phyloP scores from a whole-genome alignment of 2,329 filamentous ascomycete species.

The Chaetomium strumarium region DNA sequence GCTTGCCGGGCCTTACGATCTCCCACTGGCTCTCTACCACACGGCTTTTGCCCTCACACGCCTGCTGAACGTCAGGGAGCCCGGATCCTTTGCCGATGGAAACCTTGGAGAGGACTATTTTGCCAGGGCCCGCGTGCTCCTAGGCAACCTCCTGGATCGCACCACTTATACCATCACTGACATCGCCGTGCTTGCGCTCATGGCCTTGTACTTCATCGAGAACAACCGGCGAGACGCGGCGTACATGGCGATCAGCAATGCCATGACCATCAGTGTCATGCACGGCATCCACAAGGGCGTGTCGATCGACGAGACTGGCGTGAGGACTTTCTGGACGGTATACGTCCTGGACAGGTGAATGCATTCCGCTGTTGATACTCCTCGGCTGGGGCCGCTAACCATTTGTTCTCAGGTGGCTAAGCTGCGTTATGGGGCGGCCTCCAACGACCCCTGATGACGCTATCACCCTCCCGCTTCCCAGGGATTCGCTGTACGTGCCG shows the following conservation, averaged over 20 bases:
- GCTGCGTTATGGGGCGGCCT: slow-evolving; percentile 45
- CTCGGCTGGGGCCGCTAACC: neutral
- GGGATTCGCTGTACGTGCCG: slow-evolving; percentile 35
- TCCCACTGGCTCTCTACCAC: slow-evolving; percentile 41
- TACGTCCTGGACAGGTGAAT: slow-evolving; percentile 44
- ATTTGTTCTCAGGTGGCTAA: slow-evolving; percentile 31
- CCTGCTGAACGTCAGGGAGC: slow-evolving; percentile 29
- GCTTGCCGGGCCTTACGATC: slow-evolving; percentile 23
- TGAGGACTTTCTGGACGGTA: slow-evolving; percentile 47
- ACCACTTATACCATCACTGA: slow-evolving; percentile 38
- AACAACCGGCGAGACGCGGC: slow-evolving; percentile 44
- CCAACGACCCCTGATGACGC: slow-evolving; percentile 43
- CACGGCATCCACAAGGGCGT: slow-evolving; percentile 43
- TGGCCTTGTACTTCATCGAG: slow-evolving; percentile 45
- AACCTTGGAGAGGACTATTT: slow-evolving; percentile 40
- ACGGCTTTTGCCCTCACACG: slow-evolving; percentile 39
- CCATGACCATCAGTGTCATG: slow-evolving; percentile 44
- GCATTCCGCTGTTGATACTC: neutral
- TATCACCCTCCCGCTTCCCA: slow-evolving; percentile 38
- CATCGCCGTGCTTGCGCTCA: slow-evolving; percentile 40
- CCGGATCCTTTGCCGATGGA: slow-evolving; percentile 28
- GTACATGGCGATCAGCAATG: slow-evolving; percentile 41
- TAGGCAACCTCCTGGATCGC: slow-evolving; percentile 44
- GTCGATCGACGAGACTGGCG: slow-evolving; percentile 37
- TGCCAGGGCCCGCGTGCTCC: slow-evolving; percentile 36